Conservation (phyloP, 73 alveolate genomes). For the Paramecium sonneborni region DNA sequence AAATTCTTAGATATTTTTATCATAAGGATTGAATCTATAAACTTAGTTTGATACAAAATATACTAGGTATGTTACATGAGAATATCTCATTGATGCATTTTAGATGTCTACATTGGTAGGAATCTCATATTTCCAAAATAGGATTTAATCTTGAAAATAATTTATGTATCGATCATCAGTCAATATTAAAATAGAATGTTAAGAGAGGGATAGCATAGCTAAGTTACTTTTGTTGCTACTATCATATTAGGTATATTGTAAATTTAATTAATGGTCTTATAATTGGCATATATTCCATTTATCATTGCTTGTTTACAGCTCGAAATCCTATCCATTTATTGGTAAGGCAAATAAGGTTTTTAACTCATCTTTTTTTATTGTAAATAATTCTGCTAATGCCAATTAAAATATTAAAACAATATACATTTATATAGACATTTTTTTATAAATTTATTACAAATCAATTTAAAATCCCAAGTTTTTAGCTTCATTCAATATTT, state of each 20-base stretch:
- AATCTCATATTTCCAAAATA: background rate
- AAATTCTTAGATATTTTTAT: background rate
- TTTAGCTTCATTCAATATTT: background rate
- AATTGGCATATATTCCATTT: background rate
- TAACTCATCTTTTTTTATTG: background rate
- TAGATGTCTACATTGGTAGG: background rate
- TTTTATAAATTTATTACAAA: background rate
- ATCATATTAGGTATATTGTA: background rate
- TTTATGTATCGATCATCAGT: background rate
- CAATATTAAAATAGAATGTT: background rate
- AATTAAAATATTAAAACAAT: constrained; percentile 4
- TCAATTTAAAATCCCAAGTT: background rate
- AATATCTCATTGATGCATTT: background rate
- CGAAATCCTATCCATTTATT: background rate
- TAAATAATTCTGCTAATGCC: background rate
- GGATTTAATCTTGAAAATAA: background rate
- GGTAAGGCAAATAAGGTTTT: background rate
- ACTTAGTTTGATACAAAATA: background rate
- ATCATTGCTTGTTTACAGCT: background rate
- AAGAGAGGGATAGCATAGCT: background rate
- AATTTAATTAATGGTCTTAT: background rate
- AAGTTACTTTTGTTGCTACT: background rate
- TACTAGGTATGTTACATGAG: background rate
- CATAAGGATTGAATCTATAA: constrained; percentile 11
- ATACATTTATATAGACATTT: background rate